Conservation (phyloP, 371 early-diverging fungal species). For the Mortierella sp. region DNA sequence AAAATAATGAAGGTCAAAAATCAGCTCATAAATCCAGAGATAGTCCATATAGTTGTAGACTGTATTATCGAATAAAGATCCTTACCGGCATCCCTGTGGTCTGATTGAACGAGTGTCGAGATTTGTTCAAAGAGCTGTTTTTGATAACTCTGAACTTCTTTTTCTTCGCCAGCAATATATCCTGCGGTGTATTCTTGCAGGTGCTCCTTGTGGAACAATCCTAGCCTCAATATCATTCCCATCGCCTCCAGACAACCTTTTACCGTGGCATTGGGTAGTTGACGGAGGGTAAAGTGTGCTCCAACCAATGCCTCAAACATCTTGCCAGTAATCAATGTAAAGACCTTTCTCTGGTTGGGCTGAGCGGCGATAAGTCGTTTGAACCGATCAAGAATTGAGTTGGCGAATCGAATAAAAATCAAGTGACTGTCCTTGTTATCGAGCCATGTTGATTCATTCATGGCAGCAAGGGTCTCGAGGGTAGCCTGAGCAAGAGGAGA, state of each 20-base stretch:
- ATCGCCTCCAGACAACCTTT: conserved; percentile 29
- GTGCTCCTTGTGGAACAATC: conserved; percentile 50
- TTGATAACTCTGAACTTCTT: conserved; percentile 45
- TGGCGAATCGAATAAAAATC: conserved; percentile 16
- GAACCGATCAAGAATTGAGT: conserved; percentile 36
- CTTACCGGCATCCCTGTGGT: conserved; percentile 24
- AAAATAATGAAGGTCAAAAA: background rate
- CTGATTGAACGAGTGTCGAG: conserved; percentile 26
- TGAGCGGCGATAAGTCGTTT: conserved; percentile 33
- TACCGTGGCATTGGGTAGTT: background rate
- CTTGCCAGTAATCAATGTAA: conserved; percentile 33
- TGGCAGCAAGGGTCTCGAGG: conserved; percentile 28
- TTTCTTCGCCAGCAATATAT: conserved; percentile 30
- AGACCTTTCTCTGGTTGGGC: conserved; percentile 51
- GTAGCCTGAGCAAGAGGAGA: conserved; percentile 47
- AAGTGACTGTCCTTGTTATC: too few relatives aligned
- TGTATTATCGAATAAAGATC: too few relatives aligned
- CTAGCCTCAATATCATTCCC: conserved; percentile 27
- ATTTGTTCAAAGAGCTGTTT: conserved; percentile 52
- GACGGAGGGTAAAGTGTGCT: conserved; percentile 21
- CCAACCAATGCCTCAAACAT: conserved; percentile 41
- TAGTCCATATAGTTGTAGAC: too few relatives aligned
- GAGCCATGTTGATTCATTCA: background rate
- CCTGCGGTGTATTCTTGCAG: conserved; percentile 47
- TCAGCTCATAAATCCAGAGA: too few relatives aligned